Conservation (phyloP, 768 basidiomycete species). For the Chalciporus chontae region DNA sequence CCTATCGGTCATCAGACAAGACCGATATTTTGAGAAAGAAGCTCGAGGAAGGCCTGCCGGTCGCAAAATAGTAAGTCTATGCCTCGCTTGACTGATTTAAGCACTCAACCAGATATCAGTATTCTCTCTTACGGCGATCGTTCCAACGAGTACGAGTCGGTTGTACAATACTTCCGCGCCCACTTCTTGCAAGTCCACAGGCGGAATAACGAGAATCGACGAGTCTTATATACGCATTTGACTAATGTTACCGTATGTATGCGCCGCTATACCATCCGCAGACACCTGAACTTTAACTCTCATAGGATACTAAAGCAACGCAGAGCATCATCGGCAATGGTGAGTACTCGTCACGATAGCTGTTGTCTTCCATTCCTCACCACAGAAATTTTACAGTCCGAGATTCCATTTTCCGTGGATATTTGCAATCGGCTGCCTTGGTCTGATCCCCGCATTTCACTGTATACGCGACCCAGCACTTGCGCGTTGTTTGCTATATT, state of each 20-base stretch:
- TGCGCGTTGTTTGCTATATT: conserved; percentile 9
- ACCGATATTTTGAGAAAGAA: conserved; percentile 75
- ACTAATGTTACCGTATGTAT: conserved; percentile 71
- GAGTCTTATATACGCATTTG: conserved; percentile 79
- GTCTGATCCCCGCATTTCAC: conserved; percentile 38
- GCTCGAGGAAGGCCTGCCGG: conserved; percentile 62
- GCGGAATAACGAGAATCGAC: conserved; percentile 73
- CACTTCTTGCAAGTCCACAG: conserved; percentile 81
- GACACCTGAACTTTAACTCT: conserved; percentile 3
- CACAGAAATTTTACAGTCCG: conserved; percentile 43
- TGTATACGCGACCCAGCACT: background rate
- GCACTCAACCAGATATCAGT: conserved; percentile 34
- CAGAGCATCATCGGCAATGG: conserved; percentile 82
- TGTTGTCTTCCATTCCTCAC: conserved; percentile 1
- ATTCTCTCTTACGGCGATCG: conserved; percentile 81
- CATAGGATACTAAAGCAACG: conserved; percentile 77
- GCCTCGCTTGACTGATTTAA: background rate
- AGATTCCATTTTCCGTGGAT: conserved; percentile 74
- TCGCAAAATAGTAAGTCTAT: conserved; percentile 71
- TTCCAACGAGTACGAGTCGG: conserved; percentile 76
- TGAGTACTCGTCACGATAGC: conserved; percentile 29
- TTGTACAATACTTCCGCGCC: conserved; percentile 82
- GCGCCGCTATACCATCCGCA: background rate
- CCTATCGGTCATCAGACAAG: conserved; percentile 48
- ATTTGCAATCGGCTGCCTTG: conserved; percentile 67